Base-by-base conservation (phyloP, 495 filamentous ascomycete genomes). In the Penicillium silybi region DNA sequence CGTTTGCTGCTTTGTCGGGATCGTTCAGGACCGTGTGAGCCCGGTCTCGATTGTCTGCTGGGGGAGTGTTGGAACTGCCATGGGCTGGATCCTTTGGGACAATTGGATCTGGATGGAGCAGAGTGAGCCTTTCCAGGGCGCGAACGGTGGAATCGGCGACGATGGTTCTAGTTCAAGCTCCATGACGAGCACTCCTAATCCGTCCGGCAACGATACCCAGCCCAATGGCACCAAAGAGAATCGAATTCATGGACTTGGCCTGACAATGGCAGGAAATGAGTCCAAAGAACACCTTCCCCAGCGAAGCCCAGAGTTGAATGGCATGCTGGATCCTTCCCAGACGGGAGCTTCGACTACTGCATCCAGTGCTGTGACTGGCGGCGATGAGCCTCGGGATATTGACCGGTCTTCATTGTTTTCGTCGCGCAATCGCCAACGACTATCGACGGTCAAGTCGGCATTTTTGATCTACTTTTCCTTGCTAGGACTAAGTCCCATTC, bases 61-160 rank as follows among this genome's bases (percentile, higher is more conserved):
- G 78, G 84, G 89, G 8, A 95, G 85, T 58, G 77, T 87, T 44
- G 85, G 85, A 11, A 96, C 93, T 1, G 83, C 95, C 6, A 67
- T 92, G 16, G 93, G 91, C 10, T 98, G 92, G 93, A 71, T 86
- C 22, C 59, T 96, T 3, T 96, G 91, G 88, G 92, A 97, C 46
- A 77, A 82, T 62, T 96, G 93, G 93, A 77, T 92, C 32, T 75
- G 80, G 62, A 66, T 73, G 49, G 81, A 84, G 51, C 71, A 84
- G 53, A 78, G 80, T 50, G 77, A 82, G 35, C 58, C 59, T 1
- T 48, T 61, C 4, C 59, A 65, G 40, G 50, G 52, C 38, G 57
- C 62, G 17, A 61, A 72, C 37, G 67, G 65, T 27, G 67, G 69
- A 10, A 64, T 65, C 19, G 76, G 65, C 4, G 75, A 72, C 48